Evolutionary conservation across 192 early-diverging fungal species (phyloP).

Genomic region (Umbelopsis ramanniana): DNA sequence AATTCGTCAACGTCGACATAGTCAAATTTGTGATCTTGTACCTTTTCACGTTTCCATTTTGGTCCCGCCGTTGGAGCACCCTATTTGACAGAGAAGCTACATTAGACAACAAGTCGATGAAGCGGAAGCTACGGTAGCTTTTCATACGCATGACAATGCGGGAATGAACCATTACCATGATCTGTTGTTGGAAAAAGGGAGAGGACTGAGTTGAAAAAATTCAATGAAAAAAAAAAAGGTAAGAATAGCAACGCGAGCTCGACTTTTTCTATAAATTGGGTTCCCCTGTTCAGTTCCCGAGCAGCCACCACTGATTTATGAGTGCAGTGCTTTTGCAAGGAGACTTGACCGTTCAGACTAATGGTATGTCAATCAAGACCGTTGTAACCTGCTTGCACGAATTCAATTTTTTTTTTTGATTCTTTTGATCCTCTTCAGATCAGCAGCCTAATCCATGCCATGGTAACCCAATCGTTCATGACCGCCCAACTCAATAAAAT

Average conservation of each 20-base stretch:
- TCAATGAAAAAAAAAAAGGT: not conserved
- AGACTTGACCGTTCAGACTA: not conserved
- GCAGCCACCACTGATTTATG: conserved; percentile 13
- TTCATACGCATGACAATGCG: not conserved
- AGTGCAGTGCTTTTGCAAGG: conserved; percentile 15
- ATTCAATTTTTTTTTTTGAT: not conserved
- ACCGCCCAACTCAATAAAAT: not conserved
- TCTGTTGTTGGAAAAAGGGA: not conserved
- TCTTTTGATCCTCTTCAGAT: too few relatives aligned
- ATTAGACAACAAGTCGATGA: not conserved
- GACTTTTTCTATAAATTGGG: not conserved
- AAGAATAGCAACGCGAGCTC: not conserved
- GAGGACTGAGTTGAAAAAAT: not conserved
- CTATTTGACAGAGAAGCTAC: not conserved
- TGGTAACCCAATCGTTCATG: not conserved
- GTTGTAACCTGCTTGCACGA: not conserved
- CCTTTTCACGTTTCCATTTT: conserved; percentile 80
- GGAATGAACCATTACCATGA: not conserved
- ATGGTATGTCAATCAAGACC: not conserved
- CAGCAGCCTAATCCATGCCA: not conserved
- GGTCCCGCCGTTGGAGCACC: conserved; percentile 38
- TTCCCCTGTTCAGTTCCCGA: conserved; percentile 15
- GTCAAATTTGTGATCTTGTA: conserved; percentile 90
- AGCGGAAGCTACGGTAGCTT: too few relatives aligned
- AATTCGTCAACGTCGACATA: conserved; percentile 86